Evolutionary conservation across 1,284 basidiomycete species (phyloP).

Genomic region (Lentinula novae-zelandiae): DNA sequence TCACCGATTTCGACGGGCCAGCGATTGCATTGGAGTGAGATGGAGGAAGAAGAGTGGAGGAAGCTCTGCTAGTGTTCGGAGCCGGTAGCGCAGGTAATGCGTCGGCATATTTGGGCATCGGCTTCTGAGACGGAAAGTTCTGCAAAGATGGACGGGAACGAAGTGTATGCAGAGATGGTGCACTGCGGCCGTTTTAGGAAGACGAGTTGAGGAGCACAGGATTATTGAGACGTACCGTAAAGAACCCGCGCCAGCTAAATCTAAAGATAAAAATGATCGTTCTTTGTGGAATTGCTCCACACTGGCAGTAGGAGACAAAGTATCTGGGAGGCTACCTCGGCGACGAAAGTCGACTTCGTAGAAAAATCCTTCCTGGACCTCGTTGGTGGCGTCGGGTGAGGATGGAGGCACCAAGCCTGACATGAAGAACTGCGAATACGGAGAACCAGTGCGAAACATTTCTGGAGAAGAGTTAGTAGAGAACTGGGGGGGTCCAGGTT

Average conservation of each 20-base stretch:
- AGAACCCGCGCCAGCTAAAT: conserved; percentile 54
- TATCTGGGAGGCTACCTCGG: conserved; percentile 41
- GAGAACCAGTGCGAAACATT: conserved; percentile 33
- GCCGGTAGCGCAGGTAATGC: conserved; percentile 17
- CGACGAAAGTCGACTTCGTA: conserved; percentile 26
- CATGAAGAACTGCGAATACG: conserved; percentile 35
- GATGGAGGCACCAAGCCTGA: neutral
- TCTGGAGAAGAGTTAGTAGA: neutral
- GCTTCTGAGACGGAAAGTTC: conserved; percentile 57
- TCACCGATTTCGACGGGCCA: conserved; percentile 13
- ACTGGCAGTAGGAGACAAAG: conserved; percentile 22
- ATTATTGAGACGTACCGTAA: conserved; percentile 22
- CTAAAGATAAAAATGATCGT: conserved; percentile 56
- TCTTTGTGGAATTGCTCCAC: conserved; percentile 28
- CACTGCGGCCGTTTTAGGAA: neutral
- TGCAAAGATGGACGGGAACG: conserved; percentile 41
- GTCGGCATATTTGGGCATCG: conserved; percentile 20
- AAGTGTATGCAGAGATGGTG: conserved; percentile 16
- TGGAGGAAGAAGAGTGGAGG: conserved; percentile 1
- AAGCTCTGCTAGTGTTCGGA: neutral
- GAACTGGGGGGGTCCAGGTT: neutral
- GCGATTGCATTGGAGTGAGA: neutral
- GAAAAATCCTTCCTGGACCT: conserved; percentile 14
- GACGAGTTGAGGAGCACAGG: neutral
- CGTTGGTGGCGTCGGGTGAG: conserved; percentile 15